These are phyloP conservation scores for Saccharomycopsis fibuligera DNA, from an alignment of 805 yeast species.

Conservation along the genomic window DNA sequence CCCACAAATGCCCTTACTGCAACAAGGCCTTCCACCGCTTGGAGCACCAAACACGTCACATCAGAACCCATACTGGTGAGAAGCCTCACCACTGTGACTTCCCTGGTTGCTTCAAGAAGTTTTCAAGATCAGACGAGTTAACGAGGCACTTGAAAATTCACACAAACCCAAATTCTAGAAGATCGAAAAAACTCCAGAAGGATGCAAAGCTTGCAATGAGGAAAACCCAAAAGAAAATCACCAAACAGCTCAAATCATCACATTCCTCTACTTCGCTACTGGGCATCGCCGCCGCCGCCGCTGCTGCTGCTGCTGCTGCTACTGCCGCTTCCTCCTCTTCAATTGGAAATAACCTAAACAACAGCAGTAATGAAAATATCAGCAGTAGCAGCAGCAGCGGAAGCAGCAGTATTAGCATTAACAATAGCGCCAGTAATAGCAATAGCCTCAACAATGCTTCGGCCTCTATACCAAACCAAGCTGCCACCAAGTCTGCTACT, in stretches of 20 bases:
- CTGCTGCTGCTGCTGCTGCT: slow-evolving; percentile 2
- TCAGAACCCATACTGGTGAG: slow-evolving; percentile 77
- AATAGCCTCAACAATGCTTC: background rate
- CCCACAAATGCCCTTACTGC: slow-evolving; percentile 70
- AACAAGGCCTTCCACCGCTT: slow-evolving; percentile 68
- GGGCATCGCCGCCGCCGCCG: too few species aligned
- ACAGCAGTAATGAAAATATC: background rate
- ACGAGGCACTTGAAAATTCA: slow-evolving; percentile 71
- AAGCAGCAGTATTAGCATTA: background rate
- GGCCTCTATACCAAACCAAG: background rate
- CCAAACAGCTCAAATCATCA: too few species aligned
- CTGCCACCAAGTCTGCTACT: background rate
- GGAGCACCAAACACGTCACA: slow-evolving; percentile 75
- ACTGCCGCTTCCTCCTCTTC: background rate
- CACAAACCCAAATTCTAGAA: slow-evolving; percentile 55
- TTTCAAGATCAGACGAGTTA: slow-evolving; percentile 65
- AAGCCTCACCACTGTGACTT: slow-evolving; percentile 70
- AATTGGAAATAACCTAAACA: too few species aligned
- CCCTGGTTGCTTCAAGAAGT: slow-evolving; percentile 64
- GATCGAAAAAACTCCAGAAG: slow-evolving; percentile 25
- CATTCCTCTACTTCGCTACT: too few species aligned
- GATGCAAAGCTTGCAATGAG: slow-evolving; percentile 11
- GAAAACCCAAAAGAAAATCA: background rate
- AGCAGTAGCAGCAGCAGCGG: background rate
- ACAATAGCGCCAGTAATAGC: background rate